phyloP scores from a whole-genome alignment of 768 basidiomycete genomes.

The Trametes punicea region DNA sequence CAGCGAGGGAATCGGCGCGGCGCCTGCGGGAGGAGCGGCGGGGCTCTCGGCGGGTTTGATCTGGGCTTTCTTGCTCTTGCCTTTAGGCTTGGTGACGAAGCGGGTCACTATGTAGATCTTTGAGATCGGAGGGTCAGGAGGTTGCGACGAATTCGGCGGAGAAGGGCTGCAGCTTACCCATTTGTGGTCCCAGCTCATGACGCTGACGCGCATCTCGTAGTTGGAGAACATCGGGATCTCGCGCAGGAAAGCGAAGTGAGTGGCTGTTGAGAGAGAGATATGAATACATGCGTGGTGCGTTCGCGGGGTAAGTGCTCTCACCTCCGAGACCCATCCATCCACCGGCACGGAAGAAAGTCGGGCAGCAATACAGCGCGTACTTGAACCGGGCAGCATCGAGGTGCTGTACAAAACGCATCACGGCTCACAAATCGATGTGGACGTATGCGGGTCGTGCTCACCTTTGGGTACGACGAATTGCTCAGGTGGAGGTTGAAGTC shows the following conservation, averaged over 20 bases:
- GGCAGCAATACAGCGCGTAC: constrained; percentile 47
- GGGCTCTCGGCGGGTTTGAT: not conserved
- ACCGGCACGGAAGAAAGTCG: constrained; percentile 53
- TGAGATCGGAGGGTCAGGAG: not conserved
- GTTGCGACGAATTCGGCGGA: not conserved
- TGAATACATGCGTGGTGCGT: not conserved
- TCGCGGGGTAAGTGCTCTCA: constrained; percentile 14
- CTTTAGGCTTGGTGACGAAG: constrained; percentile 55
- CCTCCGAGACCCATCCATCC: constrained; percentile 60
- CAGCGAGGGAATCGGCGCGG: constrained; percentile 27
- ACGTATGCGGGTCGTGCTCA: constrained; percentile 22
- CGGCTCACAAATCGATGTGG: too few species aligned
- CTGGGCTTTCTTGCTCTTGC: constrained; percentile 20
- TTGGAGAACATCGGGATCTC: constrained; percentile 63
- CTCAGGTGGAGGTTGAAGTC: constrained; percentile 76
- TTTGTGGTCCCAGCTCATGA: constrained; percentile 73
- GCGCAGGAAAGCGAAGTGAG: constrained; percentile 64
- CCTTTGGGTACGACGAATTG: constrained; percentile 81
- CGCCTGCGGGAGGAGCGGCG: constrained; percentile 12
- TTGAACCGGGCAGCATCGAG: constrained; percentile 42
- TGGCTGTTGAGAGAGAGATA: constrained; percentile 36
- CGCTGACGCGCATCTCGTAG: constrained; percentile 57
- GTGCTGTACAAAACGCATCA: constrained; percentile 19
- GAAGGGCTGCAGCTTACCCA: constrained; percentile 49
- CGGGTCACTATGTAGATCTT: constrained; percentile 64